These are phyloP conservation scores for Fusarium decemcellulare DNA, from an alignment of 2,329 filamentous ascomycete genomes.

Conservation along the genomic window DNA sequence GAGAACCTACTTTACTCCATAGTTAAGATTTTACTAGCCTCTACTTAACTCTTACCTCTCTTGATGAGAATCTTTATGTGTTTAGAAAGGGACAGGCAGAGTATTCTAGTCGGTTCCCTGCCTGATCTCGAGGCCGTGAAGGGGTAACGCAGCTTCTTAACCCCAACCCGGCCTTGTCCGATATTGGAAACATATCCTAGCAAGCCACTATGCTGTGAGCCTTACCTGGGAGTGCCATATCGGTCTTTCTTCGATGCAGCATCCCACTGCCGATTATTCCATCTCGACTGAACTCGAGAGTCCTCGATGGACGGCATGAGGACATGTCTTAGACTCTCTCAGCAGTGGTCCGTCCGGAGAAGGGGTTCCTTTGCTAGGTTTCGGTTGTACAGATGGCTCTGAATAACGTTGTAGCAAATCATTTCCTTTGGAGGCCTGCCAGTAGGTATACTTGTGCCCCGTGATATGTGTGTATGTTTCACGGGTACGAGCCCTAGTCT, in stretches of 20 bases:
- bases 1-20: too few species aligned
- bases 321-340: constrained; percentile 36
- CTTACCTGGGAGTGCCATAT: constrained; percentile 10
- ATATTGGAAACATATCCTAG: constrained; percentile 18
- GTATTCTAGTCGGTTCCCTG: constrained; percentile 28
- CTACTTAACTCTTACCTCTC: too few species aligned
- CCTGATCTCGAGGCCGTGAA: constrained; percentile 42
- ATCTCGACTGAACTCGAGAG: not conserved
- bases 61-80: too few species aligned
- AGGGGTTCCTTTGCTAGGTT: constrained; percentile 3
- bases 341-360: constrained; percentile 12
- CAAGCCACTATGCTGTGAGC: constrained; percentile 30
- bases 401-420: constrained; percentile 18
- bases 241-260: constrained; percentile 23
- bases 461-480: constrained; percentile 30
- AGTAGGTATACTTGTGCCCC: constrained; percentile 29
- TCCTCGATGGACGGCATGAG: constrained; percentile 13
- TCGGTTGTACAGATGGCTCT: constrained; percentile 24
- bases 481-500: constrained; percentile 33
- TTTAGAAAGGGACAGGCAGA: too few species aligned
- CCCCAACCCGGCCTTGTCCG: constrained; percentile 17
- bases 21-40: too few species aligned
- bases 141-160: constrained; percentile 22
- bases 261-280: constrained; percentile 11
- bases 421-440: constrained; percentile 33